Evolutionary conservation across 306 rosid genomes (phyloP).

Genomic region (Lotus japonicus): DNA sequence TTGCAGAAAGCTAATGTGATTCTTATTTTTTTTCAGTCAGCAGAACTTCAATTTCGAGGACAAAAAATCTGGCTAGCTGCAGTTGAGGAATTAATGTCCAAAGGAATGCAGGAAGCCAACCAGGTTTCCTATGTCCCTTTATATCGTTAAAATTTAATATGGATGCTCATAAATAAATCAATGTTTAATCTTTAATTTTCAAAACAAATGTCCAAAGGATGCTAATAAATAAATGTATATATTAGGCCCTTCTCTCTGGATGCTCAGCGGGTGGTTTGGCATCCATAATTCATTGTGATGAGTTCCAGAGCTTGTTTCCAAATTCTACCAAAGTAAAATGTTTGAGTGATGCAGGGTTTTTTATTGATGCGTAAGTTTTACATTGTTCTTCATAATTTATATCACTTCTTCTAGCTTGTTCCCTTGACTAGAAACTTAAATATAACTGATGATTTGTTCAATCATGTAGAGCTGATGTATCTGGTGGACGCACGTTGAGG

Average conservation of each 20-base stretch:
- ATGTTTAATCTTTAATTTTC: no score
- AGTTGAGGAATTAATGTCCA: conserved; percentile 65
- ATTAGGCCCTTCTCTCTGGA: conserved; percentile 87
- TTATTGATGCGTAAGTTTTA: conserved; percentile 69
- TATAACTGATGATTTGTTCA: conserved; percentile 11
- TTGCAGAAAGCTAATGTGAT: neutral
- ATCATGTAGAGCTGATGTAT: conserved; percentile 62
- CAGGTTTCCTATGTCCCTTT: conserved; percentile 40
- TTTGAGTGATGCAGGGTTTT: conserved; percentile 82
- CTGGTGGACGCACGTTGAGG: conserved; percentile 68
- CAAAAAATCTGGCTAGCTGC: conserved; percentile 88
- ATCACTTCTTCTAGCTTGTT: neutral
- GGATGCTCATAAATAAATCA: no score
- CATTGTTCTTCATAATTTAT: conserved; percentile 13
- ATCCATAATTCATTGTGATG: conserved; percentile 83
- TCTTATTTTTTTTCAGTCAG: conserved; percentile 41
- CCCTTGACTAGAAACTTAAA: conserved; percentile 3
- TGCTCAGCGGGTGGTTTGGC: conserved; percentile 97
- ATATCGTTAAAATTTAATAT: neutral
- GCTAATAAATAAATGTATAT: neutral
- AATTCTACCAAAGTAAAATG: conserved; percentile 67
- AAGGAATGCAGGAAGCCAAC: conserved; percentile 68
- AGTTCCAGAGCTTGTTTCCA: conserved; percentile 54
- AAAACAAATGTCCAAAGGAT: no score
- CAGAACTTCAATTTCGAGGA: conserved; percentile 75